These are phyloP conservation scores for Phylloporus sp. DNA, from an alignment of 1,284 basidiomycete species.

Conservation along the genomic window DNA sequence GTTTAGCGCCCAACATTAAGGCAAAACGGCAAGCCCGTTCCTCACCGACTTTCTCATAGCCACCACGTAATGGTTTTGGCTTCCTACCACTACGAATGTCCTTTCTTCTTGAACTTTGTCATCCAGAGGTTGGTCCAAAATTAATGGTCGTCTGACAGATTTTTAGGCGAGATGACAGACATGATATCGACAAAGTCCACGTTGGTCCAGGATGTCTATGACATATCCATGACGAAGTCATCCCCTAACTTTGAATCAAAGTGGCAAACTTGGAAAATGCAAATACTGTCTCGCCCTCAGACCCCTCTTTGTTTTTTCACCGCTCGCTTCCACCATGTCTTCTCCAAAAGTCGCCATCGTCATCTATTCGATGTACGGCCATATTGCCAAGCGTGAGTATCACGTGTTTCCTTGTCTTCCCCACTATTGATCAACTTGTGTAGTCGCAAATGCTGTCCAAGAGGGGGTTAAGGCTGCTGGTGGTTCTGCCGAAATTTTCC, in stretches of 20 bases:
- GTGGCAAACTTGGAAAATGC: not conserved
- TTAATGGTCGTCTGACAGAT: not conserved
- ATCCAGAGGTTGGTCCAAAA: not conserved
- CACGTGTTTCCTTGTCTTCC: not conserved
- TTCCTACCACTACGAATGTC: not conserved
- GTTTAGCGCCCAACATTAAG: not conserved
- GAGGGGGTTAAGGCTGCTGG: constrained; percentile 57
- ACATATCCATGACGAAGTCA: constrained; percentile 3
- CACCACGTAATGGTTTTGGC: not conserved
- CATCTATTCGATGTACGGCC: constrained; percentile 61
- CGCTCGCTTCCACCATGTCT: constrained; percentile 29
- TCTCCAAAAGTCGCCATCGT: constrained; percentile 51
- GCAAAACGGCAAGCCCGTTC: not conserved
- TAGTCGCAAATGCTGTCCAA: constrained; percentile 60
- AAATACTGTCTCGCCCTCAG: constrained; percentile 10
- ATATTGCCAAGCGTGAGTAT: constrained; percentile 49
- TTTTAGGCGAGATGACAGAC: not conserved
- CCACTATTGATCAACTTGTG: constrained; percentile 1
- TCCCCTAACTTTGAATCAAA: not conserved
- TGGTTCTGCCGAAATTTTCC: constrained; percentile 55
- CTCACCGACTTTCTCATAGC: not conserved
- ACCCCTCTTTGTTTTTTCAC: constrained; percentile 3
- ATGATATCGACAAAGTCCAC: too few relatives aligned
- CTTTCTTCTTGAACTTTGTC: too few relatives aligned
- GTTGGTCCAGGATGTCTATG: not conserved